Evolutionary conservation across 306 rosid species (phyloP).

Genomic region (Dryas octopetala): DNA sequence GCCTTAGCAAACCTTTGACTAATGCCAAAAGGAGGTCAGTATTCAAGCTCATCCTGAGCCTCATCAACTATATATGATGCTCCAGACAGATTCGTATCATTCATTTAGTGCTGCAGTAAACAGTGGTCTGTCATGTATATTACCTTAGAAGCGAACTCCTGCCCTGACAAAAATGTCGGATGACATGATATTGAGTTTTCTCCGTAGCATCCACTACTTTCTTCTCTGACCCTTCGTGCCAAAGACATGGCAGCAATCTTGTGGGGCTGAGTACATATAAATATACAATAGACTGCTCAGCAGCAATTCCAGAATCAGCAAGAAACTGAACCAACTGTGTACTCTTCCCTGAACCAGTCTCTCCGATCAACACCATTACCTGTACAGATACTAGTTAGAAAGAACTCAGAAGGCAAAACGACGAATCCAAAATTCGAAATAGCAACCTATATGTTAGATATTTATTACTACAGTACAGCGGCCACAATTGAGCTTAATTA

Average conservation of each 20-base stretch:
- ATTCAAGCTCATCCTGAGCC: constrained; percentile 92
- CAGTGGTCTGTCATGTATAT: constrained; percentile 87
- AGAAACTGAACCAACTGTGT: constrained; percentile 93
- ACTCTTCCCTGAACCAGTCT: constrained; percentile 99
- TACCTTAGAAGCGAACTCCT: constrained; percentile 50
- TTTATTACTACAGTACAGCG: background rate
- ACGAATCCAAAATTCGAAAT: constrained; percentile 2
- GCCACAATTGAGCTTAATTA: background rate
- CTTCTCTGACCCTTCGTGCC: constrained; percentile 71
- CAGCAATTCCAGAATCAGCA: constrained; percentile 75
- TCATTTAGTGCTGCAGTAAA: constrained; percentile 89
- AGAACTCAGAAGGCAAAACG: constrained; percentile 8
- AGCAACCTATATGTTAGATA: background rate
- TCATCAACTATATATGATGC: constrained; percentile 74
- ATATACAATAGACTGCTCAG: constrained; percentile 52
- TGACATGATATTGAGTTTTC: constrained; percentile 38
- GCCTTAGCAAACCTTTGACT: constrained; percentile 57
- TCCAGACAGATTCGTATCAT: constrained; percentile 50
- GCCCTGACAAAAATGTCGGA: constrained; percentile 50
- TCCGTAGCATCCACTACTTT: constrained; percentile 67
- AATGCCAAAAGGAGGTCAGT: constrained; percentile 90
- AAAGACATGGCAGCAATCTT: constrained; percentile 80
- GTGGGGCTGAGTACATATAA: constrained; percentile 79
- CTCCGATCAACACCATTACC: constrained; percentile 82
- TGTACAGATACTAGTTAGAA: constrained; percentile 37